A percentile compares a stretch with the other conserved stretches of the same genome.
Evolutionary conservation across 169 alveolate species (phyloP).

Genomic region (Cytauxzoon felis): DNA sequence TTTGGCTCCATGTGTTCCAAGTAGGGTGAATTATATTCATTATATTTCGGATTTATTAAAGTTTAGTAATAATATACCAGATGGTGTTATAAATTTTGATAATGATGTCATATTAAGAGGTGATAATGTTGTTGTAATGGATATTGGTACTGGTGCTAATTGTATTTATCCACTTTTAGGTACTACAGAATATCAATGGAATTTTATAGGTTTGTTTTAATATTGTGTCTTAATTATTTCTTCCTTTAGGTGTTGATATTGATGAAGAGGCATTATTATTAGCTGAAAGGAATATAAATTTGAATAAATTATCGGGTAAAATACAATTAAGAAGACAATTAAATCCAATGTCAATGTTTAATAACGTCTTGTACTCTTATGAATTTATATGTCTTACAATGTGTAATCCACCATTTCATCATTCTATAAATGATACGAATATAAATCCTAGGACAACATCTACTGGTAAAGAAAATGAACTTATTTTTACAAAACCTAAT

Average conservation of each 20-base stretch:
- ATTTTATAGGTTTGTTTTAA: constrained; percentile 53
- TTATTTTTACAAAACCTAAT: constrained; percentile 11
- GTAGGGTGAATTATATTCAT: constrained; percentile 68
- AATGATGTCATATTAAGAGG: constrained; percentile 21
- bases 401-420: constrained; percentile 61
- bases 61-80: constrained; percentile 2
- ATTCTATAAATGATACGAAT: constrained; percentile 32
- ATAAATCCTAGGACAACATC: constrained; percentile 26
- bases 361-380: constrained; percentile 14
- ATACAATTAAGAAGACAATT: constrained; percentile 39
- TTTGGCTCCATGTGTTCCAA: constrained; percentile 72
- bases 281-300: constrained; percentile 43
- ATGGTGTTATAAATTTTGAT: background rate
- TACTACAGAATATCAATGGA: constrained; percentile 63
- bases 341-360: constrained; percentile 34
- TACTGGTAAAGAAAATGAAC: constrained; percentile 37
- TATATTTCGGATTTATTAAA: constrained; percentile 50
- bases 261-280: constrained; percentile 33
- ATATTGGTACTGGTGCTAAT: constrained; percentile 75
- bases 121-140: constrained; percentile 59
- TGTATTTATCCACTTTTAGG: constrained; percentile 75
- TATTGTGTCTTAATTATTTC: constrained; percentile 24
- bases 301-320: constrained; percentile 2
- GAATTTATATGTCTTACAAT: constrained; percentile 50
- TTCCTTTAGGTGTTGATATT: constrained; percentile 39